Evolutionary conservation across 257 asterid genomes (phyloP), one percentile per base, ranked within the genome.

Genomic region (Solanum pinnatisectum): DNA sequence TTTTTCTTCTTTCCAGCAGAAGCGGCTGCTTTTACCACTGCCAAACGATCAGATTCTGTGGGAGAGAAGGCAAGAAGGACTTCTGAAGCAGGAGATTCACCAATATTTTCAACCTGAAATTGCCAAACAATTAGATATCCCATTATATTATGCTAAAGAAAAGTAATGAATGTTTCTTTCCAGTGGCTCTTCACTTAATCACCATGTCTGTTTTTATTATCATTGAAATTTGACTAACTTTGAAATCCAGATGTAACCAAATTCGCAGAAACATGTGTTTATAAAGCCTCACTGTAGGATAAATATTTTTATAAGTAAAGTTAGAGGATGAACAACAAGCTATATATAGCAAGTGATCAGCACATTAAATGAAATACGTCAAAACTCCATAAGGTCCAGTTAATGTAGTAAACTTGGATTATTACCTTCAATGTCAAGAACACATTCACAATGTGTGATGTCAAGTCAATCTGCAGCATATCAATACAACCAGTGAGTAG

Each of bases 401-500:
- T 23, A 65, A 78, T 36, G 63, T 59, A 73, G 30, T 82, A 35
- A 40, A 83, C 18, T 73, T 22, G 59, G 73, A 77, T 42, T 8
- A 73, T 63, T 94, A 97, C 99, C 99, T 95, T 95, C 90, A 97
- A 88, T 44, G 98, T 95, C 92, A 95, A 85, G 86, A 92, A 94
- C 88, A 94, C 97, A 95, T 97, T 94, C 91, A 97, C 94, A 90
- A 97, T 95, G 91, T 96, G 99, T 81, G 99, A 95, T 88, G 93
- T 93, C 96, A 97, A 92, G 91, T 97, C 99, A 91, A 97, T 94
- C 99, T 96, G 98, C 94, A 92, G 40, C 89, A 90, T 85, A 84
- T 71, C 37, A 72, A 87, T 84, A 68, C 39, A 49, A 82, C 86
- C 71, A 18, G 44, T 49, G 44, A 82, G 44, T 20, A 82, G 71